Evolutionary conservation across 179 eudicot species (phyloP).

Genomic region (Patellifolia procumbens): DNA sequence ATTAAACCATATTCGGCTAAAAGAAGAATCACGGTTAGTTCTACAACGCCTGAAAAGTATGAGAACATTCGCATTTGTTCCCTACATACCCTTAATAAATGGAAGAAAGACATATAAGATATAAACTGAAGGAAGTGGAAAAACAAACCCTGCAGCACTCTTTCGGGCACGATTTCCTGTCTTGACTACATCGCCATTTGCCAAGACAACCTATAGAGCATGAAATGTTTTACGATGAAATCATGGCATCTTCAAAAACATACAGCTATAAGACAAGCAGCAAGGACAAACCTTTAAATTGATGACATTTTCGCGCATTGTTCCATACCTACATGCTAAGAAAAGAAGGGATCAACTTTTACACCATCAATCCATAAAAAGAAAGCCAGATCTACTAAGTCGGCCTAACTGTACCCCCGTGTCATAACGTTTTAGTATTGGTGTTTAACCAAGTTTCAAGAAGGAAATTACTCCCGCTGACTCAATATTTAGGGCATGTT

Average conservation of each 20-base stretch:
- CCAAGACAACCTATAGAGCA: slow-evolving; percentile 65
- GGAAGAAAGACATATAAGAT: background rate
- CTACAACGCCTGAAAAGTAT: background rate
- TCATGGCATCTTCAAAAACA: background rate
- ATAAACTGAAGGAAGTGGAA: background rate
- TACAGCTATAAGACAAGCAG: slow-evolving; percentile 8
- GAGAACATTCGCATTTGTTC: background rate
- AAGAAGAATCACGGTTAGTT: background rate
- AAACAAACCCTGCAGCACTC: slow-evolving; percentile 94
- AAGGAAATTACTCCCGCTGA: background rate
- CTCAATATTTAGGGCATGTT: no score
- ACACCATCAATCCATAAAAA: background rate
- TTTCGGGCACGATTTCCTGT: slow-evolving; percentile 97
- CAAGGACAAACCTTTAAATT: slow-evolving; percentile 67
- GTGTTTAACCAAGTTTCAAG: background rate
- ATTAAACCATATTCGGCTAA: background rate
- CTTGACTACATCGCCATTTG: slow-evolving; percentile 87
- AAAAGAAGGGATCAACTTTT: slow-evolving; percentile 28
- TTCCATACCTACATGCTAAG: slow-evolving; percentile 86
- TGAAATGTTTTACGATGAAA: background rate
- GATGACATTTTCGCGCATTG: slow-evolving; percentile 99
- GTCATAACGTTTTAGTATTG: background rate
- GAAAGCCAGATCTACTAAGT: background rate
- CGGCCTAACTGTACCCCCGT: background rate
- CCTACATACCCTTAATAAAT: background rate